Base-by-base conservation (phyloP, 768 basidiomycete genomes). In the Candolleomyces eurysporus region DNA sequence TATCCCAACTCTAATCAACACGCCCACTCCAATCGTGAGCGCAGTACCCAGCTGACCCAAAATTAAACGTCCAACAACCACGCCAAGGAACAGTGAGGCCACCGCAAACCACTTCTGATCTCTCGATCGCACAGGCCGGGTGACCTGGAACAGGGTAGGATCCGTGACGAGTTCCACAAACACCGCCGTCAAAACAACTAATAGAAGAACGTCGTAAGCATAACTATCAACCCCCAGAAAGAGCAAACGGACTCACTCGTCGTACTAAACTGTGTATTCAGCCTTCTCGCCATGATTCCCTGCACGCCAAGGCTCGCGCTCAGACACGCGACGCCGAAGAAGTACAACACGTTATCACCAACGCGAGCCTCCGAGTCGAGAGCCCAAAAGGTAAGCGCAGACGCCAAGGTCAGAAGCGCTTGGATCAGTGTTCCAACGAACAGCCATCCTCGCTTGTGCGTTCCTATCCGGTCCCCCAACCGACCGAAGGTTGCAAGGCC, bases 151-250 rank as follows among this genome's bases (percentile, higher is more conserved):
- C 21, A 96, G 82, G 50, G 84, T 73, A 0, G 93, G 92, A 71
- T 93, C 91, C 51, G 87, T 86, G 80, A 91, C 81, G 50, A 95
- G 84, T 66, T 95, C 92, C 78, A 84, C 78, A 60, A 89, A 90
- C 59, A 87, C 78, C 11, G 84, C 84, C n/a, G 88, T 89, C 11
- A 89, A 75, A 31, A 88, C 86, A 50, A 87, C 68, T 69, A 26
- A 26, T 26, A 26, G 26, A 26, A 26, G 59, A 11, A 13, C 8
- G 56, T 19, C 14, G 30, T 19, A 10, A 43, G 31, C 42, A 48
- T 17, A 6, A 19, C 39, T 8, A 17, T 46, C 14, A 42, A 13
- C 19, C 13, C 21, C 5, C 43, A 14, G n/a, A 32, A 13, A 16
- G 22, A 39, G 50, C 39, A 26, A 22, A 16, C n/a, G 32, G 32